Base-by-base conservation (phyloP, 805 yeast species). In the Sungouiella blattae region DNA sequence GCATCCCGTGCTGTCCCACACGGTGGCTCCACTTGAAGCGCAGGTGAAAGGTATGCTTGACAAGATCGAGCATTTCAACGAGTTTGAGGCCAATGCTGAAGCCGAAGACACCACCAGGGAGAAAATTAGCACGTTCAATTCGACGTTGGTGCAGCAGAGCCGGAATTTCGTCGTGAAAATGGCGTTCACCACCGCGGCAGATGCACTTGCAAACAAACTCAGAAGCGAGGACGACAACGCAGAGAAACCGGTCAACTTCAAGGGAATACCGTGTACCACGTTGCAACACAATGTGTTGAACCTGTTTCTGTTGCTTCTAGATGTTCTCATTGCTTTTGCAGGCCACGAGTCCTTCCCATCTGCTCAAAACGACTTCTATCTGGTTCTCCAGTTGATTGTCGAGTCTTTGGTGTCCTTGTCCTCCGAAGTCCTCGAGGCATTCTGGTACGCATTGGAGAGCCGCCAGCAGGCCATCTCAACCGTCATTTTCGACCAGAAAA, bases 401-500 rank as follows among this genome's bases (percentile, higher is more conserved):
- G 51, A 53, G 6, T 36, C 49, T 16, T 42, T 60, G 17, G 47
- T 51, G 21, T 45, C 48, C 17, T 34, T 53, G 3, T 49, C 62
- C 6, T 45, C 58, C 1, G 29, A 35, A 8, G 37, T 43, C 15
- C 42, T 56, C 8, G 55, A 53, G 4, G 30, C 30, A 15, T 67
- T 68, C 42, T 68, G 73, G 72, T 31, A 42, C 27, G 67, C 57
- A 36, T 34, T 68, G 37, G 73, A 67, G 36, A 33, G 65, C 6
- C 48, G 72, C 26, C 41, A 44, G n/a, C 6, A 20, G 9, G 6
- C 22, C 22, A 20, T 20, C 9, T 20, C 22, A 9, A 24, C 26
- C 5, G 13, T 47, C n/a, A 48, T 67, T 6, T 66, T 64, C 40
- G 53, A 55, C 37, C 46, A 54, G 16, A 42, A 46, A 8, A 36